Evolutionary conservation across 352 stramenopile species (phyloP).

Genomic region (Aphanomyces euteiches): DNA sequence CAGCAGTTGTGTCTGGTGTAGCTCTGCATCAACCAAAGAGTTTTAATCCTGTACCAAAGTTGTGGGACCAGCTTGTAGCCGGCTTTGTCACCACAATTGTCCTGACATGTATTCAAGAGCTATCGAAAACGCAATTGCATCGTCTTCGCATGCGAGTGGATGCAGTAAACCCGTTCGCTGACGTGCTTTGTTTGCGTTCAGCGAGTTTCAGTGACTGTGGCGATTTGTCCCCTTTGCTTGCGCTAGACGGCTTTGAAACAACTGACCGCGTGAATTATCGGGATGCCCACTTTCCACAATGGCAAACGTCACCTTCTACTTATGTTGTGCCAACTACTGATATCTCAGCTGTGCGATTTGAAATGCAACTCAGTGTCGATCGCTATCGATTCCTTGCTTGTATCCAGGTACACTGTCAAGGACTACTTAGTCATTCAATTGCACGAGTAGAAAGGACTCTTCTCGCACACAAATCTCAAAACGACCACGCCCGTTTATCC

Average conservation of each 20-base stretch:
- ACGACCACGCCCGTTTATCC: too few relatives aligned
- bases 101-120: constrained; percentile 51
- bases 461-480: too few relatives aligned
- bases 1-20: constrained; percentile 42
- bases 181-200: constrained; percentile 59
- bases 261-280: constrained; percentile 56
- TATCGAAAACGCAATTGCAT: constrained; percentile 40
- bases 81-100: constrained; percentile 66
- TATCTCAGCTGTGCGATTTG: constrained; percentile 45
- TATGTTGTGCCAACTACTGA: neutral
- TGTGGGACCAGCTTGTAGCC: constrained; percentile 63
- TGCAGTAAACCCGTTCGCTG: constrained; percentile 62
- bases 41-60: constrained; percentile 43
- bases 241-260: constrained; percentile 55
- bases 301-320: constrained; percentile 33
- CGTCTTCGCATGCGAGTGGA: constrained; percentile 65
- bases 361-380: constrained; percentile 50
- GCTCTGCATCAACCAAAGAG: neutral
- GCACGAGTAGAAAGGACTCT: too few relatives aligned
- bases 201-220: constrained; percentile 53
- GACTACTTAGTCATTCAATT: too few relatives aligned
- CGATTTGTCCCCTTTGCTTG: constrained; percentile 48
- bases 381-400: constrained; percentile 51
- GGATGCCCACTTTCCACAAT: constrained; percentile 43
- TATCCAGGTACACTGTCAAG: constrained; percentile 29